Evolutionary conservation across 2,329 filamentous ascomycete genomes (phyloP).

Genomic region (Alternaria sp.): DNA sequence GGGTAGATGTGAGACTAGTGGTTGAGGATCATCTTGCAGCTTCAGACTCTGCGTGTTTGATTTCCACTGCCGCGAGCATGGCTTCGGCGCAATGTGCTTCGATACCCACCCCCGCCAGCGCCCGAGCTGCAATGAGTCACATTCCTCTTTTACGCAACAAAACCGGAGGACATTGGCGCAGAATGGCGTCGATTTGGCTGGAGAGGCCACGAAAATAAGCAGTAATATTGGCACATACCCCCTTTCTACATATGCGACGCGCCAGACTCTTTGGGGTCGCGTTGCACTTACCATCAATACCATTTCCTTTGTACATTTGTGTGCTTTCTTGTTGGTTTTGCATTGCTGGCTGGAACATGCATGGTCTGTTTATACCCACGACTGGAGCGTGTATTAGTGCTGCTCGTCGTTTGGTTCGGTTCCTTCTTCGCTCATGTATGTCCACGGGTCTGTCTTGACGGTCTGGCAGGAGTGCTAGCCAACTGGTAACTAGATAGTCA

Average conservation of each 20-base stretch:
- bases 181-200: slow-evolving; percentile 19
- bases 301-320: slow-evolving; percentile 44
- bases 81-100: slow-evolving; percentile 9
- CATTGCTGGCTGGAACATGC: slow-evolving; percentile 42
- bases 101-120: slow-evolving; percentile 5
- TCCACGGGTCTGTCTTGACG: slow-evolving; percentile 8
- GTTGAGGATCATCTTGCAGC: slow-evolving; percentile 5
- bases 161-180: slow-evolving; percentile 16
- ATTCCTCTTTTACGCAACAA: slow-evolving; percentile 18
- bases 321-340: slow-evolving; percentile 29
- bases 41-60: slow-evolving; percentile 7
- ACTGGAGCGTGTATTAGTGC: slow-evolving; percentile 33
- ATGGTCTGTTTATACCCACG: slow-evolving; percentile 19
- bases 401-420: slow-evolving; percentile 12
- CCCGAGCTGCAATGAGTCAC: slow-evolving; percentile 6
- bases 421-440: slow-evolving; percentile 11
- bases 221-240: slow-evolving; percentile 45
- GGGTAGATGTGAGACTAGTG: slow-evolving; percentile 8
- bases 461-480: slow-evolving; percentile 12
- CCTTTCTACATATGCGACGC: slow-evolving; percentile 23
- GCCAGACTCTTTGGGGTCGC: slow-evolving; percentile 9
- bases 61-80: slow-evolving; percentile 1
- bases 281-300: slow-evolving; percentile 29
- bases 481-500: slow-evolving; percentile 15
- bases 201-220: slow-evolving; percentile 28